These are phyloP conservation scores for Ilex asprella DNA, from an alignment of 257 asterid species.

Conservation along the genomic window DNA sequence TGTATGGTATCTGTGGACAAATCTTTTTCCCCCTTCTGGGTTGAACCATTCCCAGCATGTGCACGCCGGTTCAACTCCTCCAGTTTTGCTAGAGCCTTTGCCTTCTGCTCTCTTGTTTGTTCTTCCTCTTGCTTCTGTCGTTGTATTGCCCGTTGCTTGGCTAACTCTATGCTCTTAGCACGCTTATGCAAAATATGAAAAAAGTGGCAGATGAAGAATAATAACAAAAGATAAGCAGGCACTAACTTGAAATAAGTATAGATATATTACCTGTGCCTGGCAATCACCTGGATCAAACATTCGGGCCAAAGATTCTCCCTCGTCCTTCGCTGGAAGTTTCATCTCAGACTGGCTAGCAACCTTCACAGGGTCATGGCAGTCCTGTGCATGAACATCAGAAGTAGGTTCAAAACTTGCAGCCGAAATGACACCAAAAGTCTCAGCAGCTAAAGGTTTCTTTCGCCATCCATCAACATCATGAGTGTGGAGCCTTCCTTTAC, in stretches of 20 bases:
- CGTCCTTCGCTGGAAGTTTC: conserved; percentile 27
- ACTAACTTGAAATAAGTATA: no score
- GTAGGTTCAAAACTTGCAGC: conserved; percentile 28
- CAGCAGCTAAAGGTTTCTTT: conserved; percentile 38
- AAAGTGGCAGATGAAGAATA: conserved; percentile 14
- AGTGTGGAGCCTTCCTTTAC: conserved; percentile 45
- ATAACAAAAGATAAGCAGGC: no score
- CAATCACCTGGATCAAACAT: conserved; percentile 48
- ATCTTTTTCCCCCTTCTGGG: conserved; percentile 32
- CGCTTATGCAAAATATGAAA: conserved; percentile 43
- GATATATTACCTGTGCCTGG: conserved; percentile 59
- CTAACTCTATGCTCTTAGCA: conserved; percentile 62
- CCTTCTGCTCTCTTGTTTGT: conserved; percentile 73
- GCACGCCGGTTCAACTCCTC: conserved; percentile 86
- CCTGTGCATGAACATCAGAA: conserved; percentile 24
- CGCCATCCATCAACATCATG: conserved; percentile 57
- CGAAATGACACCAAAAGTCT: conserved; percentile 21
- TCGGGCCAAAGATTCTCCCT: conserved; percentile 42
- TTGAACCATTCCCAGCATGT: conserved; percentile 43
- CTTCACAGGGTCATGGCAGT: conserved; percentile 28
- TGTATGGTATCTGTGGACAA: conserved; percentile 12
- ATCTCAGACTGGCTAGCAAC: conserved; percentile 28
- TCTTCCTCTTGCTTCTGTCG: conserved; percentile 94
- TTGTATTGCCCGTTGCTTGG: conserved; percentile 74
- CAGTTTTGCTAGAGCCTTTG: conserved; percentile 88